Base-by-base conservation (phyloP, 257 asterid species). In the Ilex aquifolium region DNA sequence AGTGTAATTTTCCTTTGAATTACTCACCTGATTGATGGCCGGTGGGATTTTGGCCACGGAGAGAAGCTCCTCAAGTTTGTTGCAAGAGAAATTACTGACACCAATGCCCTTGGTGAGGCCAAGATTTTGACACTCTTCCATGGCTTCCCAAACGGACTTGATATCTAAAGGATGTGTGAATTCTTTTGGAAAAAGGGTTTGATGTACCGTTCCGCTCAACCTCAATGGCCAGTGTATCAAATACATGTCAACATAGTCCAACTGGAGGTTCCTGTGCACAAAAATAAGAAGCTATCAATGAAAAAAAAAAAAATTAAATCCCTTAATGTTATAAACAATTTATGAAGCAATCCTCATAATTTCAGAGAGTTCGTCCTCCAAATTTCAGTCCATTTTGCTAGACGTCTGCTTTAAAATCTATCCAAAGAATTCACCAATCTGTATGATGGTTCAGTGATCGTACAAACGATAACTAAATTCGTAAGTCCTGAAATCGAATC, bases 81-180 rank as follows among this genome's bases (percentile, higher is more conserved):
- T 79, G 71, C 72, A 67, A 16, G 88, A 71, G 77, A 84, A 85
- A 74, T 87, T 87, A 51, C 95, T 82, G 7, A 87, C 85, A 21
- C 93, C 93, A 21, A 87, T 84, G 15, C 71, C 89, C 65, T 80
- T 82, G 3, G 93, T 62, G 42, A 85, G 79, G 44, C 93, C 95
- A 42, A 80, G 76, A 4, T 64, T 75, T 56, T 61, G 57, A 66
- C 90, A 80, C 65, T 80, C 85, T 21, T 21, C 27, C 95, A 87
- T 85, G 17, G 68, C 82, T 76, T 73, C 79, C 95, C 95, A 87
- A 6, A 55, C 86, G 0, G 85, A 88, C 59, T 73, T 74, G 10
- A 82, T 27, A 60, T 87, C 90, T 51, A 82, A 31, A 5, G 69
- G 65, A 57, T 48, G 49, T 21, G 85, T 55, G 12, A 69, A 65